Conservation (phyloP, 176 grass and related monocot species). For the Ensete ventricosum region DNA sequence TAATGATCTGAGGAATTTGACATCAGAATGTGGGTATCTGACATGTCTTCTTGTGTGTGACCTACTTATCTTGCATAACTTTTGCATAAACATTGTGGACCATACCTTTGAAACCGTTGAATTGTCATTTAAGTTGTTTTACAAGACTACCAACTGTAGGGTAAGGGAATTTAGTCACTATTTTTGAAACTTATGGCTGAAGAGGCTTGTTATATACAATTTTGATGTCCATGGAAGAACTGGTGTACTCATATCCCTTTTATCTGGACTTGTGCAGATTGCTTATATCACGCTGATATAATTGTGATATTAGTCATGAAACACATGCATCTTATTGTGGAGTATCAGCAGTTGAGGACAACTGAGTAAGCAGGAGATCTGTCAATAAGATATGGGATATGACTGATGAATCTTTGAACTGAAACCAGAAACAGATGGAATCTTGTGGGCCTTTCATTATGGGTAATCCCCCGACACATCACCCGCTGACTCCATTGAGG, state of each 20-base stretch:
- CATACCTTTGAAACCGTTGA: not conserved
- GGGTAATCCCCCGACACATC: slow-evolving; percentile 38
- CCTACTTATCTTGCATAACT: not conserved
- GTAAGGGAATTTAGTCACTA: not conserved
- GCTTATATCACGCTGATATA: not conserved
- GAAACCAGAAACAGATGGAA: slow-evolving; percentile 31
- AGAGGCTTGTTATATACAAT: not conserved
- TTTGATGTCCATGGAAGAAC: not conserved
- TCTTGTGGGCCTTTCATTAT: slow-evolving; percentile 10
- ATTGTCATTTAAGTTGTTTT: not conserved
- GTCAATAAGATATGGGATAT: slow-evolving; percentile 17
- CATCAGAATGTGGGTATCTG: not conserved
- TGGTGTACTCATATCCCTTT: not conserved
- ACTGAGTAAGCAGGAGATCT: not conserved
- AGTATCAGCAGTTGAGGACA: not conserved
- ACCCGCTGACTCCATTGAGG: slow-evolving; percentile 34
- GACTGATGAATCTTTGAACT: slow-evolving; percentile 46
- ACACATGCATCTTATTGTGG: not conserved
- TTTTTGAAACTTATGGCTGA: not conserved
- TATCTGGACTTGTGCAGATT: not conserved
- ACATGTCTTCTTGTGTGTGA: not conserved
- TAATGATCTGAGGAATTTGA: not conserved
- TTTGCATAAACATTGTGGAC: not conserved
- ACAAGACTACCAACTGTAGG: not conserved
- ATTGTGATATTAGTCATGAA: not conserved